These are phyloP conservation scores for Luffa acutangula DNA, from an alignment of 306 rosid genomes.

Conservation along the genomic window DNA sequence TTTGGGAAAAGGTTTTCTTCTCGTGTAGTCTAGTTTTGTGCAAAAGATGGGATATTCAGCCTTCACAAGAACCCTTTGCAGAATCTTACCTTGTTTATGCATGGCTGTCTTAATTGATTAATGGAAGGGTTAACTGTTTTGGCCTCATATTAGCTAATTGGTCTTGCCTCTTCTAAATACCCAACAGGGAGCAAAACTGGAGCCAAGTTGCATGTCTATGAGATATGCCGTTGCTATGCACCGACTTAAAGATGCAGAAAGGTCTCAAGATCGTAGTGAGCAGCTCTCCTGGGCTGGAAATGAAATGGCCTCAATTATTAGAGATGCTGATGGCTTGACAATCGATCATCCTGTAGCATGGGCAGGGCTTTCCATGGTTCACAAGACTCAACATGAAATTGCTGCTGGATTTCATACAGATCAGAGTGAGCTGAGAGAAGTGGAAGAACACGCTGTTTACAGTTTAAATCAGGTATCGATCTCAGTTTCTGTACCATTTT, in stretches of 20 bases:
- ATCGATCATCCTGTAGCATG: constrained; percentile 79
- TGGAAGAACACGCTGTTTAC: constrained; percentile 56
- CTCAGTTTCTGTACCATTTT: neutral
- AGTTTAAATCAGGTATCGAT: constrained; percentile 70
- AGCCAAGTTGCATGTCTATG: constrained; percentile 85
- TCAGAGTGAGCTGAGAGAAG: constrained; percentile 47
- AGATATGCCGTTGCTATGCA: constrained; percentile 78
- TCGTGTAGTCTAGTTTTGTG: neutral
- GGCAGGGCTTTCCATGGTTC: constrained; percentile 94
- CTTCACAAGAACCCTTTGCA: neutral
- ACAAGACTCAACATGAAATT: constrained; percentile 90
- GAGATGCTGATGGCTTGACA: constrained; percentile 68
- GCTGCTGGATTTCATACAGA: constrained; percentile 61
- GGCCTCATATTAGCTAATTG: constrained; percentile 11
- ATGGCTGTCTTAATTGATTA: neutral
- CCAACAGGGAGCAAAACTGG: constrained; percentile 77
- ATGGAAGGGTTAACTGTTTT: neutral
- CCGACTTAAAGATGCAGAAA: constrained; percentile 87
- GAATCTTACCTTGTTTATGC: neutral
- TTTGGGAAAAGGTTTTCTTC: neutral
- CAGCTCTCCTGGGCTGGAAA: constrained; percentile 89
- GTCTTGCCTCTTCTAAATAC: constrained; percentile 1
- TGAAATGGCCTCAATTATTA: constrained; percentile 88
- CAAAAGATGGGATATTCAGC: neutral
- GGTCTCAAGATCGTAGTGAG: constrained; percentile 85